Conservation (phyloP, 805 yeast species). For the Limtongia smithiae region DNA sequence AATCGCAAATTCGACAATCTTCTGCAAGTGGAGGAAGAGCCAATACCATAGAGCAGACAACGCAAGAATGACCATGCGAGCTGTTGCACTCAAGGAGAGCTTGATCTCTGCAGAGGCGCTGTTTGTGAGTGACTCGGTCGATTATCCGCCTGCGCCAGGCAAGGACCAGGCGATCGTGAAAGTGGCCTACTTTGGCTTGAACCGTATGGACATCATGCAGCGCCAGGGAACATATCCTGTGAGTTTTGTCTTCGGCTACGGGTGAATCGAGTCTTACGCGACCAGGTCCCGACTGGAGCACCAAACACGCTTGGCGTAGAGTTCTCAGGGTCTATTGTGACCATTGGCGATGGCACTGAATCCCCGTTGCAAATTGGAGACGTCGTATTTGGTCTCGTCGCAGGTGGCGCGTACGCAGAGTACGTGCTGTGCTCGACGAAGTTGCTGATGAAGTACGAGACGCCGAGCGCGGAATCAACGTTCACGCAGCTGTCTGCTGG, state of each 20-base stretch:
- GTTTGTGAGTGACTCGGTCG: conserved; percentile 26
- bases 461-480: background rate
- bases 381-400: conserved; percentile 38
- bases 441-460: conserved; percentile 28
- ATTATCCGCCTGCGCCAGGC: conserved; percentile 26
- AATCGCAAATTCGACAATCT: too few species aligned
- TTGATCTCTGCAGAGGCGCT: conserved; percentile 33
- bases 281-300: conserved; percentile 34
- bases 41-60: too few species aligned
- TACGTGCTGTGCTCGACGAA: conserved; percentile 34
- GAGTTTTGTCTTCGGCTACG: background rate
- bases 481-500: conserved; percentile 35
- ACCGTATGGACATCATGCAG: conserved; percentile 37
- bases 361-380: conserved; percentile 33
- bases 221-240: conserved; percentile 35
- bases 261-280: background rate
- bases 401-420: conserved; percentile 42
- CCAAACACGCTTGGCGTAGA: conserved; percentile 39
- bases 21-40: too few species aligned
- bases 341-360: conserved; percentile 33
- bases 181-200: conserved; percentile 38
- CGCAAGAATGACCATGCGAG: conserved; percentile 34
- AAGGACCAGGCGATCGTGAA: conserved; percentile 35
- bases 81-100: conserved; percentile 31
- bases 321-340: conserved; percentile 37